Evolutionary conservation across 208 protist genomes (phyloP), one percentile per base, ranked within the genome.

Genomic region (Leishmania arabica): DNA sequence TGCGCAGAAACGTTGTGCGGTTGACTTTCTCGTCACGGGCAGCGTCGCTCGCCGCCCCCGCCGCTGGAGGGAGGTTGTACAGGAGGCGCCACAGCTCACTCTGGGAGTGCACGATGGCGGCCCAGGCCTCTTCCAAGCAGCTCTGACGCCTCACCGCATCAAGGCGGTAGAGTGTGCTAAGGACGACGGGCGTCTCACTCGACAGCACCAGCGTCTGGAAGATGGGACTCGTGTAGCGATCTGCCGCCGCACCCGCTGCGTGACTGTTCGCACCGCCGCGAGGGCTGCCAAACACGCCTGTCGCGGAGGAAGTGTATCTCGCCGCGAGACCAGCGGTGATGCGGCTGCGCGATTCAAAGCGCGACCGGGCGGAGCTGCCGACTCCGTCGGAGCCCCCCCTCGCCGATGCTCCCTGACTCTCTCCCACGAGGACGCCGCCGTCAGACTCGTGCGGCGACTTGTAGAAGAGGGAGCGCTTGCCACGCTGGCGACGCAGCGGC

Each of bases 381-480:
- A 37, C 17, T 13, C 69, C 69, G 69, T 73, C 37, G 45, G 11
- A 4, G 47, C 24, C 6, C 51, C 56, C 27, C 47, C 56, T 68
- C 71, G 19, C n/a, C 71, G 13, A 40, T 58, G 4, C 64, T 53
- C 11, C 69, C 27, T 54, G 69, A 53, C 19, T 42, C 51, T 76
- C 72, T 56, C 21, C 51, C 11, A 62, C 72, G 34, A 76, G 72
- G 21, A 76, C 80, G 66, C 82, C 47, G 51, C 45, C 65, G 24
- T 60, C 78, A 21, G 53, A 45, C 21, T 73, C 51, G 60, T 77
- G 53, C 37, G n/a, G 53, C 7, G 70, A 42, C 47, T 90, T 77
- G 77, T 88, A 88, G 72, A 88, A 88, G 77, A 90, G 81, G 4
- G 84, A 90, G 64, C 84, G 87, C 76, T 87, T 88, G 45, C 87